Conservation (phyloP, 768 basidiomycete genomes). For the Dioszegia hungarica region DNA sequence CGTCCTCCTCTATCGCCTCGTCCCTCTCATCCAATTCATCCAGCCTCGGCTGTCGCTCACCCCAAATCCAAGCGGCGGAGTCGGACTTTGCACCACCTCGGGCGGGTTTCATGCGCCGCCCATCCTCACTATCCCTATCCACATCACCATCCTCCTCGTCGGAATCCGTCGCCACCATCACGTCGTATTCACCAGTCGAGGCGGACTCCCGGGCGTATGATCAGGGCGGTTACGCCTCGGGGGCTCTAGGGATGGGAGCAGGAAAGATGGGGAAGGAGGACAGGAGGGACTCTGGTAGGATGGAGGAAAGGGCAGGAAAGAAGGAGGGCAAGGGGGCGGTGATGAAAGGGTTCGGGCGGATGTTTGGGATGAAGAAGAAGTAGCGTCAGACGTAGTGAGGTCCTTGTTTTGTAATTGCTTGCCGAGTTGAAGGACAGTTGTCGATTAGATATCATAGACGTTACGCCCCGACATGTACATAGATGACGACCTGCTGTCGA, state of each 20-base stretch:
- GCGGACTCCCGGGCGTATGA: neutral
- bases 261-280: neutral
- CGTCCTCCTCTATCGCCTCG: neutral
- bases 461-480: no score
- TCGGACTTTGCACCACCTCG: constrained; percentile 1
- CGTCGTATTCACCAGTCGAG: neutral
- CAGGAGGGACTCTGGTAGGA: neutral
- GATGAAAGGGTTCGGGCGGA: constrained; percentile 5
- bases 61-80: no score
- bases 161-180: constrained; percentile 1
- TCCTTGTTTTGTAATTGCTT: no score
- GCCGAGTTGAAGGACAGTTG: no score
- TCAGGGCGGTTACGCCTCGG: neutral
- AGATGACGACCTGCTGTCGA: constrained; percentile 4
- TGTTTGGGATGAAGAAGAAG: constrained; percentile 9
- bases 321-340: neutral
- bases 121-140: neutral
- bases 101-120: constrained; percentile 5
- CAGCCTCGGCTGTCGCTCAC: neutral
- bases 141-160: neutral
- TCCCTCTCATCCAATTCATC: neutral
- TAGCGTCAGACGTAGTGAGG: no score
- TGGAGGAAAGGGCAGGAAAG: neutral
- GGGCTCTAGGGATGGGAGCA: neutral
- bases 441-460: no score